Base-by-base conservation (phyloP, 345 rosid genomes). In the Durio zibethinus region DNA sequence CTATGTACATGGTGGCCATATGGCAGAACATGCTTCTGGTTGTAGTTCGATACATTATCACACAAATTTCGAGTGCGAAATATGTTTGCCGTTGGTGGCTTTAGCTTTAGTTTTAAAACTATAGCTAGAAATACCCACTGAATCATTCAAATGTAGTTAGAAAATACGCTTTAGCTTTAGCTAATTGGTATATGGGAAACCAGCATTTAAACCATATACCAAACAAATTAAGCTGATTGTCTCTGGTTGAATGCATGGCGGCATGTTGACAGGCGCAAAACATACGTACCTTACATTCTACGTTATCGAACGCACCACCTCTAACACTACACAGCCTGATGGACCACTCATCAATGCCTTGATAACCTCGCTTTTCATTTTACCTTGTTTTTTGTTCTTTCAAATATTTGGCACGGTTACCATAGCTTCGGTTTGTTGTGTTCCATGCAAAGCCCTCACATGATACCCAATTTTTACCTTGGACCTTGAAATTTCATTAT, bases 211-310 rank as follows among this genome's bases (percentile, higher is more conserved):
- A 43, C 36, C 48, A 10, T 65, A 36, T 31, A 23, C 77, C 27
- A 77, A 77, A 48, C n/a, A 23, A 82, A n/a, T n/a, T n/a, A n/a
- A 72, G 3, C 52, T 42, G 21, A 21, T 31, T 25, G 78, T 68
- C 87, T 82, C 87, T n/a, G n/a, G 88, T 82, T 50, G 76, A 82
- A 54, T 81, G 84, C 64, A 83, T 83, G 88, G 86, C 84, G 86
- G 89, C 85, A 86, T n/a, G n/a, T n/a, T n/a, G 92, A 89, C 93
- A 87, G 88, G 87, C 88, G 83, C 90, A 82, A 81, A 87, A 86
- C 97, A 92, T 83, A 81, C 84, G 82, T 86, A 85, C 70, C 82
- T 83, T 89, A 59, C 77, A 18, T 78, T 82, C 80, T 79, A 90
- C 92, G 93, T 75, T 84, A 79, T 61, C 70, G 61, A 14, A 60